Percentiles rank a stretch among this genome's conserved stretches.
These are phyloP conservation scores for Blastobotrys proliferans DNA, from an alignment of 1,139 yeast species.

Conservation along the genomic window DNA sequence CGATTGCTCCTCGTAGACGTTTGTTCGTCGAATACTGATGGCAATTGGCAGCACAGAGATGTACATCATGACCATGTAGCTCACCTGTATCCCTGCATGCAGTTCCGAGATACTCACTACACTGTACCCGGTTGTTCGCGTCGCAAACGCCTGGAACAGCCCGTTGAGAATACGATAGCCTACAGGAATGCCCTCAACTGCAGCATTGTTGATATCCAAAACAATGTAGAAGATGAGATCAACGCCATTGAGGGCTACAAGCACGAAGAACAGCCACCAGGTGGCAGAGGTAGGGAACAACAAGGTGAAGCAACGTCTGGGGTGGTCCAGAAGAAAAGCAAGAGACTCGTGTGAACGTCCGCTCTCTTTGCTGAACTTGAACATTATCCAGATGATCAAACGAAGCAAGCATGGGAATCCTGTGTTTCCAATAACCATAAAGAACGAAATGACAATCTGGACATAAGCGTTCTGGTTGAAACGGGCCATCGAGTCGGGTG, in stretches of 20 bases:
- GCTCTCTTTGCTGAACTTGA: slow-evolving; percentile 60
- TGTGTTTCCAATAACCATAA: slow-evolving; percentile 86
- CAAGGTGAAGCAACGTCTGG: slow-evolving; percentile 92
- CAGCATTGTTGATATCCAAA: slow-evolving; percentile 56
- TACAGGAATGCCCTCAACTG: slow-evolving; percentile 46
- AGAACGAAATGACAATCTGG: slow-evolving; percentile 57
- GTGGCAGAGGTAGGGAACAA: slow-evolving; percentile 90
- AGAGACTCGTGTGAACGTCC: slow-evolving; percentile 56
- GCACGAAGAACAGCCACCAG: slow-evolving; percentile 83
- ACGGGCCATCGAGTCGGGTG: slow-evolving; percentile 70
- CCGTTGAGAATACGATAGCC: slow-evolving; percentile 78
- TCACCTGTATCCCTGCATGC: slow-evolving; percentile 90
- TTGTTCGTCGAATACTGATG: slow-evolving; percentile 91
- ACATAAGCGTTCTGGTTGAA: slow-evolving; percentile 63
- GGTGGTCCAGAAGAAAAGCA: slow-evolving; percentile 87
- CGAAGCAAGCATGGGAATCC: slow-evolving; percentile 84
- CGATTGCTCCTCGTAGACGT: slow-evolving; percentile 95
- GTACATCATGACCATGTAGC: slow-evolving; percentile 96
- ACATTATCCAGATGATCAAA: slow-evolving; percentile 74
- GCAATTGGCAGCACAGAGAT: slow-evolving; percentile 95
- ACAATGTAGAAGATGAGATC: slow-evolving; percentile 79
- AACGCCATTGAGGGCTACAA: slow-evolving; percentile 64
- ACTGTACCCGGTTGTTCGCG: slow-evolving; percentile 90
- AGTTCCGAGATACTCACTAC: slow-evolving; percentile 63
- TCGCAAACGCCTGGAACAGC: slow-evolving; percentile 82